These are phyloP conservation scores for Akebia trifoliata DNA, from an alignment of 164 flowering plant genomes.

Conservation along the genomic window DNA sequence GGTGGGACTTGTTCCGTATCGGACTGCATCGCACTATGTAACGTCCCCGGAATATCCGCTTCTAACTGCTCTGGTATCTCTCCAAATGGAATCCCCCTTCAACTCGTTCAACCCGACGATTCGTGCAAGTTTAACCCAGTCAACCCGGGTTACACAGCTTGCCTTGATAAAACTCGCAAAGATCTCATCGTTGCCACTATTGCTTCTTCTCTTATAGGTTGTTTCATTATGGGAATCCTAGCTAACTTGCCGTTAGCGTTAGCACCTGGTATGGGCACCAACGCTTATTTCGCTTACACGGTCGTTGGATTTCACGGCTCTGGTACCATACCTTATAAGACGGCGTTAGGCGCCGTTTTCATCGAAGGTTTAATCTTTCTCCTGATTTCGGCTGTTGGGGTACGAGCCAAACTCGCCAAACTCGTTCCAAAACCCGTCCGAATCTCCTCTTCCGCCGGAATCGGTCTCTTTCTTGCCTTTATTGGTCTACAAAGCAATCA, in stretches of 20 bases:
- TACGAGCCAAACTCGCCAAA: constrained; percentile 69
- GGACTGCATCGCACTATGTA: constrained; percentile 66
- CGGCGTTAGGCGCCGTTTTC: constrained; percentile 70
- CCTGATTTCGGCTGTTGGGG: constrained; percentile 62
- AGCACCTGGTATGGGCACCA: constrained; percentile 94
- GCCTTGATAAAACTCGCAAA: constrained; percentile 41
- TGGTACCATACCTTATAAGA: constrained; percentile 51
- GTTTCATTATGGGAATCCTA: constrained; percentile 70
- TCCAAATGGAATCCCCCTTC: constrained; percentile 14
- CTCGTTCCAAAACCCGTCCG: constrained; percentile 82
- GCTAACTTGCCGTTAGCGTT: constrained; percentile 79
- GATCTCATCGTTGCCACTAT: constrained; percentile 83
- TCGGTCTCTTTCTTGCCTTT: constrained; percentile 85
- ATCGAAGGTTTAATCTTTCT: constrained; percentile 73
- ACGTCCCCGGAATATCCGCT: constrained; percentile 29
- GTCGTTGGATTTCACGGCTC: constrained; percentile 95
- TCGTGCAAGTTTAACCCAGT: constrained; percentile 74
- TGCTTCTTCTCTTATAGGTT: constrained; percentile 70
- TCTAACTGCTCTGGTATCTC: constrained; percentile 32
- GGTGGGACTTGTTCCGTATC: constrained; percentile 79
- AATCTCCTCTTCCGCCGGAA: constrained; percentile 74
- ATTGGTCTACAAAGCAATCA: constrained; percentile 77
- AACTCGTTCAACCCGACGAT: constrained; percentile 40
- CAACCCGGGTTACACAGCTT: constrained; percentile 69
- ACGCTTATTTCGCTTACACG: constrained; percentile 87